phyloP scores from a whole-genome alignment of 192 early-diverging fungal species.

The Kappamyces sp. region DNA sequence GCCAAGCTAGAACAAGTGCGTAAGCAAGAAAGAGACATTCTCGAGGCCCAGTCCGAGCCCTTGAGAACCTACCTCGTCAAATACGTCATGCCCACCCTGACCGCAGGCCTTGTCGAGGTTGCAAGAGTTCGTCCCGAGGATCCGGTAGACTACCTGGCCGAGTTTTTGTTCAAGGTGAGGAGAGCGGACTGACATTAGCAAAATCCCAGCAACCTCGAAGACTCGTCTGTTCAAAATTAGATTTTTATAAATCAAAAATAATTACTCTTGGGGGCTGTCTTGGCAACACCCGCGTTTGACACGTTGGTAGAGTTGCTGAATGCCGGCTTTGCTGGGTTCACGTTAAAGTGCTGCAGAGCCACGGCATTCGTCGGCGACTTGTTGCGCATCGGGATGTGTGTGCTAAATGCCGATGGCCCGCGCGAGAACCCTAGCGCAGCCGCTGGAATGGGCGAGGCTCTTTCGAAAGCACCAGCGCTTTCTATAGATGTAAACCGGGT shows the following conservation, averaged over 20 bases:
- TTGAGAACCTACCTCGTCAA: slow-evolving; percentile 59
- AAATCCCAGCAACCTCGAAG: slow-evolving; percentile 7
- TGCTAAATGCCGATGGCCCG: too few species aligned
- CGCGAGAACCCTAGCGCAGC: too few species aligned
- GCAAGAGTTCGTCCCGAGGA: slow-evolving; percentile 59
- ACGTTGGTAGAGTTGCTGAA: too few species aligned
- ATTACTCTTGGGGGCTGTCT: slow-evolving; percentile 1
- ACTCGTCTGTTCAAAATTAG: too few species aligned
- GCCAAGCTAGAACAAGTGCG: slow-evolving; percentile 49
- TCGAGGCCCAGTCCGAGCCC: slow-evolving; percentile 56
- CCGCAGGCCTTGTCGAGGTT: slow-evolving; percentile 57
- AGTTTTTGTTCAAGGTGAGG: slow-evolving; percentile 49
- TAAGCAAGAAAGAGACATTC: slow-evolving; percentile 58
- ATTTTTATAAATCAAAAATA: background rate
- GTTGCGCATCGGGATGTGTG: too few species aligned
- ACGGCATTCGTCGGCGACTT: too few species aligned
- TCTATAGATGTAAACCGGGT: too few species aligned
- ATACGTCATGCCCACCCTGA: slow-evolving; percentile 57
- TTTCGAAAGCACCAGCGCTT: too few species aligned
- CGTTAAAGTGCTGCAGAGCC: too few species aligned
- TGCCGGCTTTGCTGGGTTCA: too few species aligned
- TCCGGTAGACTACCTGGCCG: slow-evolving; percentile 54
- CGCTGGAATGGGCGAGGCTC: too few species aligned
- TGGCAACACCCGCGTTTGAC: background rate
- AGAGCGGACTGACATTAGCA: background rate